phyloP scores from a whole-genome alignment of 2,329 filamentous ascomycete genomes.

The Xylaria sp. region DNA sequence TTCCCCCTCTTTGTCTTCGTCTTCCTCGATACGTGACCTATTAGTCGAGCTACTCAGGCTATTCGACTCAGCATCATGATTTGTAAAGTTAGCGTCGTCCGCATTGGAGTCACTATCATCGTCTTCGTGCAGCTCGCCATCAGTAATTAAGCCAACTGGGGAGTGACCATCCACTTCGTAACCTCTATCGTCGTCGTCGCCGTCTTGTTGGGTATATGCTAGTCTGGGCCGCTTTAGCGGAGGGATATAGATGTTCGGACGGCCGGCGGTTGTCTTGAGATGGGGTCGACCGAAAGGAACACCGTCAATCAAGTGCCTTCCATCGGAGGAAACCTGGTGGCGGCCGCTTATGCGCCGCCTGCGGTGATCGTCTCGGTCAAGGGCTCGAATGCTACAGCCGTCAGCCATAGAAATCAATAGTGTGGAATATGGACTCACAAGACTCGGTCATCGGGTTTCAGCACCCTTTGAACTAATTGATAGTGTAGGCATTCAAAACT shows the following conservation, averaged over 20 bases:
- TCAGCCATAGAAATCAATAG: background rate
- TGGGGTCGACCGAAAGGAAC: conserved; percentile 82
- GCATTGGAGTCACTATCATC: conserved; percentile 49
- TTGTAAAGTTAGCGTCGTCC: conserved; percentile 45
- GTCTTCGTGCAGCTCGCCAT: conserved; percentile 39
- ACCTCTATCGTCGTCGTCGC: conserved; percentile 38
- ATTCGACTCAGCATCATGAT: conserved; percentile 25
- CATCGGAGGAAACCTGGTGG: conserved; percentile 81
- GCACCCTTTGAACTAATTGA: conserved; percentile 72
- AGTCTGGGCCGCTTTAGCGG: conserved; percentile 75
- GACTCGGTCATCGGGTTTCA: conserved; percentile 87
- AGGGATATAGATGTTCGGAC: conserved; percentile 76
- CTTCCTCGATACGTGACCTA: background rate
- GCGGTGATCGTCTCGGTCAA: conserved; percentile 78
- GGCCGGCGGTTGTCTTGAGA: conserved; percentile 65
- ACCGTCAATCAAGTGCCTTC: conserved; percentile 85
- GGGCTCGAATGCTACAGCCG: conserved; percentile 74
- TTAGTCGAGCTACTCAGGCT: conserved; percentile 12
- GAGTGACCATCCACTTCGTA: conserved; percentile 46
- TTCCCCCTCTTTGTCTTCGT: conserved; percentile 41
- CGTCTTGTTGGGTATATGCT: conserved; percentile 51
- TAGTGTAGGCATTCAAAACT: conserved; percentile 91
- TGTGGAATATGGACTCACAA: conserved; percentile 63
- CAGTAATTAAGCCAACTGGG: conserved; percentile 48
- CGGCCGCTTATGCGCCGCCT: conserved; percentile 79